Conservation (phyloP, 2,329 filamentous ascomycete species). For the Seiridium unicorne region DNA sequence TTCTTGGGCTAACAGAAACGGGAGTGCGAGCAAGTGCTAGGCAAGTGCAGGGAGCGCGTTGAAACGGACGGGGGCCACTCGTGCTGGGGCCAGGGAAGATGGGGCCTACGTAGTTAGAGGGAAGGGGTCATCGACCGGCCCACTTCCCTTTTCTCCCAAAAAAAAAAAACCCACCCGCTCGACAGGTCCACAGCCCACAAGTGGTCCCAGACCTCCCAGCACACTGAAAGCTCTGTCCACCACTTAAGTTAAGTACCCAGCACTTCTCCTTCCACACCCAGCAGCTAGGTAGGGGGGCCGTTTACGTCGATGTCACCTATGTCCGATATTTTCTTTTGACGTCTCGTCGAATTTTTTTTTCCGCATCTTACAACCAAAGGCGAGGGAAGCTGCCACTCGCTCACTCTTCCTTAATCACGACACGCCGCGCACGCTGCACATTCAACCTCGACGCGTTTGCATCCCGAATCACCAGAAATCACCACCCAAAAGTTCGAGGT, state of each 20-base stretch:
- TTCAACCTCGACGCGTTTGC: slow-evolving; percentile 1
- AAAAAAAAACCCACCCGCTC: neutral
- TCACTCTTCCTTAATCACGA: neutral
- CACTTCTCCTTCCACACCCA: slow-evolving; percentile 5
- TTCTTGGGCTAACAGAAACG: neutral
- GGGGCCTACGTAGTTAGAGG: neutral
- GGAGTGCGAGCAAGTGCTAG: neutral
- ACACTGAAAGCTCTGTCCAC: slow-evolving; percentile 9
- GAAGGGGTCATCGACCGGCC: slow-evolving; percentile 1
- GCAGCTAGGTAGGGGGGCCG: neutral
- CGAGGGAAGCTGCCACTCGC: neutral
- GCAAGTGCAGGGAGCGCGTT: slow-evolving; percentile 5
- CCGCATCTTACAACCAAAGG: no score
- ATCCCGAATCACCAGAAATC: slow-evolving; percentile 2
- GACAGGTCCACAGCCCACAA: neutral
- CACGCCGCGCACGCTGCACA: neutral
- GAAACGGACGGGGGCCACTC: slow-evolving; percentile 5
- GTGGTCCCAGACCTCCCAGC: neutral
- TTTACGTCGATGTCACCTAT: slow-evolving; percentile 11
- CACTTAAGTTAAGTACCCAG: slow-evolving; percentile 10
- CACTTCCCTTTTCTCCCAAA: neutral
- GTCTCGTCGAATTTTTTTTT: no score
- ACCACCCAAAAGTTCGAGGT: slow-evolving; percentile 6
- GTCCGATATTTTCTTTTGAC: slow-evolving; percentile 12
- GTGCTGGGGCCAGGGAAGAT: neutral